Conservation (phyloP, 2,329 filamentous ascomycete genomes). For the Didymosphaeria variabile region DNA sequence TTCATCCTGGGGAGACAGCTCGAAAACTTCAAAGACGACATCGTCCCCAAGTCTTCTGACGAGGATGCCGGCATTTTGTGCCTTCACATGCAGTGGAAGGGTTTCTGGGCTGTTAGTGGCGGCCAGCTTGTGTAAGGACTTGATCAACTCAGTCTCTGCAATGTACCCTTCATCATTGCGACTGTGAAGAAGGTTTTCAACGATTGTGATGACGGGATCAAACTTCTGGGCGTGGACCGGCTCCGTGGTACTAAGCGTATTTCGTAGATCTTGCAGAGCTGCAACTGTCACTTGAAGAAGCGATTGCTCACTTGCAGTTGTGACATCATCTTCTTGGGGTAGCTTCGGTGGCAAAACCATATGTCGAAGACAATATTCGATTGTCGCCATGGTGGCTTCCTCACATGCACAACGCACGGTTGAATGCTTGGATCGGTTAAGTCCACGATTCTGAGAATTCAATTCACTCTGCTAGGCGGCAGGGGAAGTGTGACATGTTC, state of each 20-base stretch:
- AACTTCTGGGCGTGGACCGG: conserved; percentile 14
- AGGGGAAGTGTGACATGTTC: no score
- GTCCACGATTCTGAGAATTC: no score
- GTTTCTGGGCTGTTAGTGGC: conserved; percentile 13
- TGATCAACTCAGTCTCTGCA: conserved; percentile 22
- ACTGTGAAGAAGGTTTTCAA: conserved; percentile 25
- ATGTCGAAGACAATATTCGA: conserved; percentile 55
- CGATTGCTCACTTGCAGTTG: conserved; percentile 19
- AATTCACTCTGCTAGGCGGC: no score
- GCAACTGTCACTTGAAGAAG: conserved; percentile 24
- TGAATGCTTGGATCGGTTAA: no score
- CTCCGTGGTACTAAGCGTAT: conserved; percentile 12
- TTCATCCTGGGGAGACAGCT: conserved; percentile 55
- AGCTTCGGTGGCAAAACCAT: conserved; percentile 60
- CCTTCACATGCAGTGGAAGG: conserved; percentile 53
- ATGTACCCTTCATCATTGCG: conserved; percentile 11
- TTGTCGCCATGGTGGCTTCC: not conserved
- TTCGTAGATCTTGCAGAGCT: conserved; percentile 24
- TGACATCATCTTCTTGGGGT: conserved; percentile 50
- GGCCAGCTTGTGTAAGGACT: conserved; percentile 27
- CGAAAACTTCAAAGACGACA: conserved; percentile 57
- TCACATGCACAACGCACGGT: no score
- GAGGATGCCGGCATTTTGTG: conserved; percentile 60
- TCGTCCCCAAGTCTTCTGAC: conserved; percentile 37
- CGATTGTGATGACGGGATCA: conserved; percentile 19